These are phyloP conservation scores for Ceraceosorus guamensis DNA, from an alignment of 1,284 basidiomycete species.

Conservation along the genomic window DNA sequence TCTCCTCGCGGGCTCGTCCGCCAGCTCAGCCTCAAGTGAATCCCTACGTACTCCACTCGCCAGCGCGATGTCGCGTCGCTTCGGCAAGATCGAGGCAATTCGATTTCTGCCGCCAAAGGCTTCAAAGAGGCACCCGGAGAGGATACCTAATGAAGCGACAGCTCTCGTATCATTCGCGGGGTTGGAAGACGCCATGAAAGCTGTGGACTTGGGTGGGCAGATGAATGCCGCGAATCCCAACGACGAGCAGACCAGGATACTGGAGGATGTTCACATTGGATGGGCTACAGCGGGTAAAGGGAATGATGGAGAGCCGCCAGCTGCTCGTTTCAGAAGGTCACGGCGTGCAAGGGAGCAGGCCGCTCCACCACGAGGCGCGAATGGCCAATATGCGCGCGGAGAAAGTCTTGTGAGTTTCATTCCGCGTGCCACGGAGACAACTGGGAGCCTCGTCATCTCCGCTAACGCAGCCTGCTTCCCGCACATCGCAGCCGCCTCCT, in stretches of 20 bases:
- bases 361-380: too few relatives aligned
- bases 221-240: constrained; percentile 10
- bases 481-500: too few relatives aligned
- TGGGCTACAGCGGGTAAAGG: background rate
- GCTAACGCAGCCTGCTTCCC: too few relatives aligned
- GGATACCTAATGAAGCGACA: constrained; percentile 17
- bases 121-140: constrained; percentile 9
- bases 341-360: too few relatives aligned
- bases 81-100: constrained; percentile 26
- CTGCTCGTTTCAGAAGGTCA: too few relatives aligned
- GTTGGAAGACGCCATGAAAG: constrained; percentile 29
- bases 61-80: constrained; percentile 13
- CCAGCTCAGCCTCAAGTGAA: constrained; percentile 3
- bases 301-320: background rate
- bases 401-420: too few relatives aligned
- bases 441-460: too few relatives aligned
- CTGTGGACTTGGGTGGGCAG: constrained; percentile 26
- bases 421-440: too few relatives aligned
- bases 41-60: constrained; percentile 23
- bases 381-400: too few relatives aligned
- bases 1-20: constrained; percentile 11
- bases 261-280: background rate
- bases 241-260: background rate
- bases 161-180: constrained; percentile 28
- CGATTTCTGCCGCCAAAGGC: constrained; percentile 17